phyloP scores from a whole-genome alignment of 331 rosid species.

The Rhamnella rubrinervis region DNA sequence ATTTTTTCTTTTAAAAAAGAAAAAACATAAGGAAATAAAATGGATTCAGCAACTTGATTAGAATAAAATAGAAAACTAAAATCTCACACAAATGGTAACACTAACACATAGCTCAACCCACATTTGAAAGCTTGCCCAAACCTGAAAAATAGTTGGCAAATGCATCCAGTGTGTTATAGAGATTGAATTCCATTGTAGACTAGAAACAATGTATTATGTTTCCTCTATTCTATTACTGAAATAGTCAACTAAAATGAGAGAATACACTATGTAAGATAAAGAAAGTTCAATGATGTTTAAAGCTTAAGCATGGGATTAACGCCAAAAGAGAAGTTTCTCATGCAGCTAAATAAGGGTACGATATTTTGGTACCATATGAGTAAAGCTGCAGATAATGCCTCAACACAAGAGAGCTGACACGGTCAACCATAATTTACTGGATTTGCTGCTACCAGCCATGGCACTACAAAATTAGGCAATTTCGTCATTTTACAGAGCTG shows the following conservation, averaged over 20 bases:
- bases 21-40: too few species aligned
- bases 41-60: neutral
- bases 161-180: neutral
- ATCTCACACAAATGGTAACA: neutral
- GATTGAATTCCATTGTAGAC: neutral
- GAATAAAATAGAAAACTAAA: neutral
- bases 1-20: too few species aligned
- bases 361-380: slow-evolving; percentile 62
- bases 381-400: slow-evolving; percentile 97
- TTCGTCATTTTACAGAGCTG: slow-evolving; percentile 13
- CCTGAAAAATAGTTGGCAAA: neutral
- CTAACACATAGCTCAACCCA: neutral
- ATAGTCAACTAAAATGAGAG: slow-evolving; percentile 2
- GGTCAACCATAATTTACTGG: slow-evolving; percentile 97
- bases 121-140: neutral
- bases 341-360: neutral
- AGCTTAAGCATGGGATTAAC: neutral
- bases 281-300: neutral
- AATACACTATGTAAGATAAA: neutral
- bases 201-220: neutral
- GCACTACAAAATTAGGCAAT: slow-evolving; percentile 56
- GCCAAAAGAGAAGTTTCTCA: neutral
- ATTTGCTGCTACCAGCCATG: slow-evolving; percentile 97
- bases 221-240: neutral
- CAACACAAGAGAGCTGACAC: slow-evolving; percentile 93